Evolutionary conservation across 139 green algal genomes (phyloP), one percentile per base, ranked within the genome.

Genomic region (Yamagishiella unicocca): DNA sequence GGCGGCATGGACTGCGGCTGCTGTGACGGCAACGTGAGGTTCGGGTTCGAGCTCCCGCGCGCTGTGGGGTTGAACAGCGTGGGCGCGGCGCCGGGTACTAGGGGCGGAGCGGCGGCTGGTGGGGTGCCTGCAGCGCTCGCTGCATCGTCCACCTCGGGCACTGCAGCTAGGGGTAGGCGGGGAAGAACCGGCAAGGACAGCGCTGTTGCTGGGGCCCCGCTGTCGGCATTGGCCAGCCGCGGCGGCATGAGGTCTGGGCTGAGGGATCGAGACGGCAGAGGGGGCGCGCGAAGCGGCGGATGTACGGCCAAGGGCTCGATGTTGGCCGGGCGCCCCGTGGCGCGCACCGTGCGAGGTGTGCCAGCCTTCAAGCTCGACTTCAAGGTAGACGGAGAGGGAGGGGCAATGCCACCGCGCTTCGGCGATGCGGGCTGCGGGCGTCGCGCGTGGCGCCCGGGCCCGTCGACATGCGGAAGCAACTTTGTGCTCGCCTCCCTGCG

Each of bases 301-400:
- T 25, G 72, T 45, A 62, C 72, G 5, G 74, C 46, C 46, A 87
- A 17, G 0, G 82, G 33, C 82, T 71, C 82, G 33, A 87, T 43
- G 25, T 70, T 37, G 4, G 37, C 66, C 1, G 82, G 82, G 8
- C 82, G 66, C 5, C 66, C 82, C 7, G 66, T 87, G 50, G 67
- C 35, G 0, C 82, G 67, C 10, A 81, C 45, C 0, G 64, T 86
- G 80, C 80, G 80, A 1, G 80, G 42, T 6, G 40, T 72, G 19
- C 80, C 80, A 0, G 62, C 31, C 33, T 86, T 86, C 1, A 86
- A 43, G 80, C 62, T 78, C 29, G 62, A 55, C 43, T 86, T 86
- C 17, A 86, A 43, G 22, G 17, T 19, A 9, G 55, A 22, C 24
- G 40, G 21, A 12, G 29, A 8, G 6, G 37, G 22, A 0, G 78